A percentile compares a stretch with the other conserved stretches of the same genome.
Conservation (phyloP, 768 basidiomycete species). For the Tephrocybe sp. region DNA sequence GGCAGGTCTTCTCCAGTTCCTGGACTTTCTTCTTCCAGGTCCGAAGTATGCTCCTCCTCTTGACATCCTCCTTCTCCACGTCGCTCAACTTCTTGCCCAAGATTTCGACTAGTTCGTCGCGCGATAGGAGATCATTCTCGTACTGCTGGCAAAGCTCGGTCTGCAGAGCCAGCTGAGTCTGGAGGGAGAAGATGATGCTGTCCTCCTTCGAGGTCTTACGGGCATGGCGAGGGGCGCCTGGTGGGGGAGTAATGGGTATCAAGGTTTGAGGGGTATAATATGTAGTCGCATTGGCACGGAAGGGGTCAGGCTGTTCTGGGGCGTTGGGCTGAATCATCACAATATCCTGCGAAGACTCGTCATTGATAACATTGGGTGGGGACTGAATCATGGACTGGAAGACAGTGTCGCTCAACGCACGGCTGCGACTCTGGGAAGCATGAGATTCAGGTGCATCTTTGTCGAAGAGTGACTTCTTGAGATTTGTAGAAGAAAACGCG, state of each 20-base stretch:
- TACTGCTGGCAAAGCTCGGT: conserved; percentile 75
- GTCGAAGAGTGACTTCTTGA: conserved; percentile 29
- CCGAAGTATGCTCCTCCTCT: conserved; percentile 52
- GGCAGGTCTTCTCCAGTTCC: conserved; percentile 69
- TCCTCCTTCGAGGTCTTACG: conserved; percentile 72
- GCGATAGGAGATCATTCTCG: conserved; percentile 70
- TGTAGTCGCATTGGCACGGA: conserved; percentile 68
- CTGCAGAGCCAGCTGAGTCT: conserved; percentile 75
- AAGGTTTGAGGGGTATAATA: conserved; percentile 78
- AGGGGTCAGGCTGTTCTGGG: conserved; percentile 61
- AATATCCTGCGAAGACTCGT: conserved; percentile 50
- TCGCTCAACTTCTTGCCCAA: conserved; percentile 53
- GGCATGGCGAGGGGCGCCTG: conserved; percentile 39
- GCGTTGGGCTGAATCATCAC: conserved; percentile 41
- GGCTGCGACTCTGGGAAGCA: conserved; percentile 40
- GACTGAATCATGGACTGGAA: conserved; percentile 58
- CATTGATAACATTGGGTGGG: conserved; percentile 44
- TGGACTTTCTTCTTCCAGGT: conserved; percentile 77
- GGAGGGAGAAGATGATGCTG: conserved; percentile 67
- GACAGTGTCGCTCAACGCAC: conserved; percentile 64
- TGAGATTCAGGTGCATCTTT: conserved; percentile 20
- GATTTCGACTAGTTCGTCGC: conserved; percentile 69
- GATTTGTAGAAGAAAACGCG: conserved; percentile 30
- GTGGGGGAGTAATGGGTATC: conserved; percentile 67
- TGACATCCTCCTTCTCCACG: conserved; percentile 62